Conservation (phyloP, 2,329 filamentous ascomycete genomes). For the Mollisia scopiformis region DNA sequence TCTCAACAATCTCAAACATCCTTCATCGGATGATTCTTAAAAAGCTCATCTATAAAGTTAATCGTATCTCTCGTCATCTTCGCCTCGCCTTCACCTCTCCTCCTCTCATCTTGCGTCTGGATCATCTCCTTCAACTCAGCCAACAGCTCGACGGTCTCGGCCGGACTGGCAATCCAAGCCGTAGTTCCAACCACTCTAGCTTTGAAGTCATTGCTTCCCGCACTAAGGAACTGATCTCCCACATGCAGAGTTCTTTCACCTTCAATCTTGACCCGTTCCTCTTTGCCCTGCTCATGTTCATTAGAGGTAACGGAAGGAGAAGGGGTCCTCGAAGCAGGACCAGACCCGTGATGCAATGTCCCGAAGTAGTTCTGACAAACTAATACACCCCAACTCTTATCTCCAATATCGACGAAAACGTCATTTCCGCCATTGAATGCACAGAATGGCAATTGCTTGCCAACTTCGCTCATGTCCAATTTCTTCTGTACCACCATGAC, state of each 20-base stretch:
- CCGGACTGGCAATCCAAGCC: constrained; percentile 93
- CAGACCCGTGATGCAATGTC: constrained; percentile 35
- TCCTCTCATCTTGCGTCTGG: constrained; percentile 17
- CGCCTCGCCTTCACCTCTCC: not conserved
- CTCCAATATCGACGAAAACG: constrained; percentile 97
- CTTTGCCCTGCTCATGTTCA: constrained; percentile 14
- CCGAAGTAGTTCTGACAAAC: constrained; percentile 93
- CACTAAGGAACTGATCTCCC: constrained; percentile 94
- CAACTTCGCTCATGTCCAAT: constrained; percentile 77
- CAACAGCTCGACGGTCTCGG: constrained; percentile 85
- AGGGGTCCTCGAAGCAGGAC: not conserved
- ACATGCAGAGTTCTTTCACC: constrained; percentile 87
- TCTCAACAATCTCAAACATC: not conserved
- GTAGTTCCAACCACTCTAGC: constrained; percentile 89
- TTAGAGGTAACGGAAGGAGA: constrained; percentile 30
- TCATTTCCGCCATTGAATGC: constrained; percentile 98
- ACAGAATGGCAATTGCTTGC: constrained; percentile 79
- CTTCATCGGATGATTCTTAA: constrained; percentile 20
- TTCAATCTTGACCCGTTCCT: constrained; percentile 48
- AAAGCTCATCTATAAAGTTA: constrained; percentile 14
- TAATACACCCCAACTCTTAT: constrained; percentile 94
- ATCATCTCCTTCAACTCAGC: constrained; percentile 73
- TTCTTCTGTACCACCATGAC: constrained; percentile 93
- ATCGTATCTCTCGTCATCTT: constrained; percentile 12
- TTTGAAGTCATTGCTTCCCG: constrained; percentile 97